Evolutionary conservation across 805 yeast genomes (phyloP), one percentile per base, ranked within the genome.

Genomic region (Candida loeiensis): DNA sequence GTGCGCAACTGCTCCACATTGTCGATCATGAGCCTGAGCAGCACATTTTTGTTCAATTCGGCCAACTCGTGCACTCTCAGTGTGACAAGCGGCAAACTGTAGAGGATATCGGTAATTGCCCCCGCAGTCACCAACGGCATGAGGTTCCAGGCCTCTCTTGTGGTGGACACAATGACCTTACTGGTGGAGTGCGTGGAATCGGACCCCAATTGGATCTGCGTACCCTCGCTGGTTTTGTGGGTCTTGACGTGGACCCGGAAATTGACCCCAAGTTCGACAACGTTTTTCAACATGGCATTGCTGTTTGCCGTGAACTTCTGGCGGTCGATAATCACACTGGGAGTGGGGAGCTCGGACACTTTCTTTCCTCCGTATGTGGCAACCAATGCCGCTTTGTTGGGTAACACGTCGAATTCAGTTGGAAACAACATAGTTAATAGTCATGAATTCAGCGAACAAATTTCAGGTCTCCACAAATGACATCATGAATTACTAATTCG

Each of bases 181-280:
- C 67, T 64, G 14, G 79, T 69, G 1, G 68, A 63, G n/a, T 45
- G 34, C 7, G n/a, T 13, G 2, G 50, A 40, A 1, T 53, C 38
- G 4, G 71, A 73, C 1, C 77, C 82, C 54, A 81, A 55, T 59
- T 81, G 85, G 30, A 74, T 55, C 16, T 57, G 49, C 2, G 79
- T 64, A 5, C 85, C 89, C 48, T 80, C 83, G 7, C 66, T 47
- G 1, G 85, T 73, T 56, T 85, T 85, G 56, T 82, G 89, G 0
- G 93, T 85, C 58, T 85, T 85, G 16, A 85, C 78, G 54, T 84
- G 89, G 3, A 85, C 82, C 44, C 95, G 66, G 55, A 84, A 83
- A 14, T 58, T 64, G 4, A 68, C 66, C 2, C 50, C 45, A 19
- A 79, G 50, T 1, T 54, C 53, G 1, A 45, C 37, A 0, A 80